Percentiles rank a stretch among this genome's conserved stretches.
These are phyloP conservation scores for Gnomoniopsis sp. DNA, from an alignment of 2,329 filamentous ascomycete species.

Conservation along the genomic window DNA sequence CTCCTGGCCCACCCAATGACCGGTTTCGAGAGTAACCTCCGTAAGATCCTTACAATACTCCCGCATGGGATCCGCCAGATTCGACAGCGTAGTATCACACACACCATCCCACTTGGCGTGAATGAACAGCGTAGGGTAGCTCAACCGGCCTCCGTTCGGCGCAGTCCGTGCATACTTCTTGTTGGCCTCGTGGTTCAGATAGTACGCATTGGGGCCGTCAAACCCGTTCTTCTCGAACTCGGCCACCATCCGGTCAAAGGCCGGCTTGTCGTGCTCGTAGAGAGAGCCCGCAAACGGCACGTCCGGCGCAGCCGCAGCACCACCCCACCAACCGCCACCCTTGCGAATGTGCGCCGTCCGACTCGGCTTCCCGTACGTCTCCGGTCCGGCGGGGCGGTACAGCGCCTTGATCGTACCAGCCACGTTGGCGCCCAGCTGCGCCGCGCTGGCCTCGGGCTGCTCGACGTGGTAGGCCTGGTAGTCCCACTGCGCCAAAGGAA, in stretches of 20 bases:
- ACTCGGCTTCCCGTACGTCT: conserved; percentile 10
- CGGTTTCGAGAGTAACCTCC: conserved; percentile 29
- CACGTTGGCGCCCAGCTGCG: conserved; percentile 20
- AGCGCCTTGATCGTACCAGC: conserved; percentile 16
- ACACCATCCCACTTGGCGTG: conserved; percentile 36
- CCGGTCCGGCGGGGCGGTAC: background rate
- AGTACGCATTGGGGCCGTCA: conserved; percentile 27
- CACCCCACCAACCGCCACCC: conserved; percentile 20
- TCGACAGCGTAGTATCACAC: conserved; percentile 32
- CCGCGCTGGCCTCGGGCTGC: conserved; percentile 22
- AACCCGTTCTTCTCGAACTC: conserved; percentile 38
- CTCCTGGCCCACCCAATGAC: conserved; percentile 35
- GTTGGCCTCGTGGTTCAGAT: conserved; percentile 41
- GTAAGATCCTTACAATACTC: conserved; percentile 35
- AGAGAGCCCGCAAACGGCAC: background rate
- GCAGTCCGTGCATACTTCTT: conserved; percentile 30
- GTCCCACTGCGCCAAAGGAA: conserved; percentile 31
- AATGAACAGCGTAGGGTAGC: conserved; percentile 31
- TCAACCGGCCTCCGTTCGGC: conserved; percentile 30
- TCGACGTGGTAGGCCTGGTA: conserved; percentile 28
- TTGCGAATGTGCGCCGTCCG: conserved; percentile 7
- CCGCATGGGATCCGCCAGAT: conserved; percentile 32
- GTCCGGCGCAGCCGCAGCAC: conserved; percentile 1
- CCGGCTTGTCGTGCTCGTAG: conserved; percentile 15
- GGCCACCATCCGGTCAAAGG: conserved; percentile 19